Evolutionary conservation across 192 early-diverging fungal species (phyloP).

Genomic region (Linnemannia exigua): DNA sequence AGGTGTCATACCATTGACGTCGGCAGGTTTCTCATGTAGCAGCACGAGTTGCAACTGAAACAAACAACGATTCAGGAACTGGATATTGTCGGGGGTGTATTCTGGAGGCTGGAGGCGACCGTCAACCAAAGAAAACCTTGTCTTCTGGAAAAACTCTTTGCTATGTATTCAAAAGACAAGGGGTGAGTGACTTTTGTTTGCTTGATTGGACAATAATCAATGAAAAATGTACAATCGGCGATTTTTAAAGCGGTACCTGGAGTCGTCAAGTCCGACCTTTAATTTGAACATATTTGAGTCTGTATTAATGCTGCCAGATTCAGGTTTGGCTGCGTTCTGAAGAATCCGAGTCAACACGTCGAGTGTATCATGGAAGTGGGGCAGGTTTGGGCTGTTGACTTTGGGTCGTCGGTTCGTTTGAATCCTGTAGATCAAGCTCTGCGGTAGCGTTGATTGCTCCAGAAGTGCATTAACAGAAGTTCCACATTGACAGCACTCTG

Average conservation of each 20-base stretch:
- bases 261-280: constrained; percentile 47
- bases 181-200: neutral
- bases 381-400: neutral
- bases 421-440: constrained; percentile 23
- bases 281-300: constrained; percentile 39
- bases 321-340: constrained; percentile 1
- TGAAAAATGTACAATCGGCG: neutral
- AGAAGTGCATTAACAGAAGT: neutral
- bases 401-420: constrained; percentile 12
- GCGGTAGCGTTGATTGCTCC: constrained; percentile 19
- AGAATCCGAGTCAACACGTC: constrained; percentile 27
- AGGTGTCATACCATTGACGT: neutral
- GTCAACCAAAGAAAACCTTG: constrained; percentile 40
- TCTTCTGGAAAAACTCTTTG: constrained; percentile 30
- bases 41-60: constrained; percentile 40
- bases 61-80: constrained; percentile 16
- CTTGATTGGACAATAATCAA: neutral
- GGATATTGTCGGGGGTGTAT: neutral
- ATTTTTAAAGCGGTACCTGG: constrained; percentile 37
- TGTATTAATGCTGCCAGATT: constrained; percentile 34
- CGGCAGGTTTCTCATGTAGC: neutral
- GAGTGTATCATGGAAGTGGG: constrained; percentile 29
- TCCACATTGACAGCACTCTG: constrained; percentile 46
- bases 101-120: constrained; percentile 33
- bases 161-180: constrained; percentile 11